phyloP scores from a whole-genome alignment of 208 protist species.

The Phytomonas francai region DNA sequence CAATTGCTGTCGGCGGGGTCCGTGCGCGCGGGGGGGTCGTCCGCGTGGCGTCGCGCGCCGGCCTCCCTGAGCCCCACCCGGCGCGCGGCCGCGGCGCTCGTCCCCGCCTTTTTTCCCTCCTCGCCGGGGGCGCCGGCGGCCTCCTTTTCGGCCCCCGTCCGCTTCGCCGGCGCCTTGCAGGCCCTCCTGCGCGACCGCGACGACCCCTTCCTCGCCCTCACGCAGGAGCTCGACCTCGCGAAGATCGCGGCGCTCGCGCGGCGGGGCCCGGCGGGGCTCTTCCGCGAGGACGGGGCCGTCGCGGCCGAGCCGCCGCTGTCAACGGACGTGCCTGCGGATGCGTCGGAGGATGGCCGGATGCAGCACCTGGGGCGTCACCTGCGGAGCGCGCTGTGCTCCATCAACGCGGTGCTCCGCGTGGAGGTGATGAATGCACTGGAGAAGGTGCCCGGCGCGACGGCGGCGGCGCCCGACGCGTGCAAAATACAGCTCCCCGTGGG shows the following conservation, averaged over 20 bases:
- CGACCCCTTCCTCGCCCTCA: conserved; percentile 40
- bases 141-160: background rate
- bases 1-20: too few relatives aligned
- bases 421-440: conserved; percentile 21
- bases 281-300: conserved; percentile 12
- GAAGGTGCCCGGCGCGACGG: background rate
- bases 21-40: too few relatives aligned
- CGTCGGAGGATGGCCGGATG: too few relatives aligned
- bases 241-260: conserved; percentile 32
- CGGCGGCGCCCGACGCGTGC: conserved; percentile 6
- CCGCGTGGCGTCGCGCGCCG: conserved; percentile 17
- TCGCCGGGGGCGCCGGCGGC: background rate
- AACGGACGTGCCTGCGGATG: too few relatives aligned
- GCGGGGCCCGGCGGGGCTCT: conserved; percentile 9
- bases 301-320: too few relatives aligned
- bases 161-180: background rate
- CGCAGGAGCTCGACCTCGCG: conserved; percentile 42
- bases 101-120: too few relatives aligned
- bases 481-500: background rate
- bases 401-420: conserved; percentile 40
- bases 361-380: conserved; percentile 29
- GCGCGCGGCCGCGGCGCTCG: too few relatives aligned
- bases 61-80: conserved; percentile 17
- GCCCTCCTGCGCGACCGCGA: conserved; percentile 35
- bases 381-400: conserved; percentile 48